Base-by-base conservation (phyloP, 108 stramenopile genomes). In the Skeletonema potamos region DNA sequence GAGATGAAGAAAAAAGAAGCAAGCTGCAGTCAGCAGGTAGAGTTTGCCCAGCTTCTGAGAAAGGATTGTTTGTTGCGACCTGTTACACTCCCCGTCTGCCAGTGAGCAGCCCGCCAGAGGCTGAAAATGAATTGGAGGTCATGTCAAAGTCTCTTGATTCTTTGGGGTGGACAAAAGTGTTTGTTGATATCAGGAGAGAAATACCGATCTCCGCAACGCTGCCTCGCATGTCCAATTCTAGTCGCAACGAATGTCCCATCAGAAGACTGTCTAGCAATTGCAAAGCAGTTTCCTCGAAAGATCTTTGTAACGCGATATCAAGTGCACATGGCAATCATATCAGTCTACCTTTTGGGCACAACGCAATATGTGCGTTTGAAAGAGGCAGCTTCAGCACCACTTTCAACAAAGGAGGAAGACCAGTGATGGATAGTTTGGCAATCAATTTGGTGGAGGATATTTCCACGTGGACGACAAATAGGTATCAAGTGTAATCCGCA, bases 131-230 rank as follows among this genome's bases (percentile, higher is more conserved):
- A 6, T 28, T 79, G 13, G 41, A 54, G 29, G 54, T 75, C 32
- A 73, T 90, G 82, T 84, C 88, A 26, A 58, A 58, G 54, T 64
- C 63, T 44, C 59, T 93, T 44, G 92, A 93, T 82, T 67, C 77
- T 13, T 62, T 93, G 43, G 92, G 92, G 30, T 93, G 92, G 92
- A 87, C 82, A 43, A 93, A 93, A 63, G 79, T 91, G 9, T 82
- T 93, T 55, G 72, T 86, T 15, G 92, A 93, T 68, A 81, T 87
- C n/a, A 74, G 92, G n/a, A 65, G 65, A 32, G 70, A 77, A 59
- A 84, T 77, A 12, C 83, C 83, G 0, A 46, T 62, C 11, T 62
- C 41, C n/a, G 7, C 62, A 28, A 57, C 39, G 24, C 54, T 77
- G 27, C 64, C 65, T 82, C 70, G 26, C 32, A 62, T 15, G 18